A percentile compares a stretch with the other conserved stretches of the same genome.
Conservation (phyloP, 495 filamentous ascomycete genomes). For the Talaromyces thailandensis region DNA sequence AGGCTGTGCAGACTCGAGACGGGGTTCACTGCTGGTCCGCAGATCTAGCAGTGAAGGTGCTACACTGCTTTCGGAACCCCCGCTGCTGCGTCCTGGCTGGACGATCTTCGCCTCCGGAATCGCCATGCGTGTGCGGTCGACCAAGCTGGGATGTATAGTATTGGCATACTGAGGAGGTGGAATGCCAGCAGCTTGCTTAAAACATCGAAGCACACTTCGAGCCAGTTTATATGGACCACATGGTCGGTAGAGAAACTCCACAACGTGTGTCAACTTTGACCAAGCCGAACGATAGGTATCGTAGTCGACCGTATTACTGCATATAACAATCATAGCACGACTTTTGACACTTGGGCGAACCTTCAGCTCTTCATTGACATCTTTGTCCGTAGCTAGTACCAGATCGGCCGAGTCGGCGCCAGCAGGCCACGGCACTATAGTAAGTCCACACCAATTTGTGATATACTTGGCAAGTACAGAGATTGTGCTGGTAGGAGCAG, state of each 20-base stretch:
- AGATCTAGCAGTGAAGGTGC: not conserved
- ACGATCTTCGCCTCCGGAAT: not conserved
- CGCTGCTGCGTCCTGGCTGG: not conserved
- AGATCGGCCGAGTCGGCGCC: constrained; percentile 22
- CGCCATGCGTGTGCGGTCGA: not conserved
- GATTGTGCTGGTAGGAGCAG: constrained; percentile 9
- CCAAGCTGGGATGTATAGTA: not conserved
- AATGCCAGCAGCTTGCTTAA: constrained; percentile 14
- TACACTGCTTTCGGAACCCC: not conserved
- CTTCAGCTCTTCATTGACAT: constrained; percentile 16
- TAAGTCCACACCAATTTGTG: constrained; percentile 37
- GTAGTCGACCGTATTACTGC: constrained; percentile 26
- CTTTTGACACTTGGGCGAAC: constrained; percentile 2
- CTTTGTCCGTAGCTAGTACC: constrained; percentile 31
- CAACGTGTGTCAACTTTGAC: constrained; percentile 21
- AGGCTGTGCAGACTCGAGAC: not conserved
- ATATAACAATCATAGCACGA: constrained; percentile 29
- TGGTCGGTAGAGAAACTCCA: constrained; percentile 41
- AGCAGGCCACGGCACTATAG: constrained; percentile 27
- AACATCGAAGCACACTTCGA: constrained; percentile 35
- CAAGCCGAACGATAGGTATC: constrained; percentile 19
- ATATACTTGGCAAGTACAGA: constrained; percentile 18
- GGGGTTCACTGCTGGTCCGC: not conserved
- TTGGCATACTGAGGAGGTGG: constrained; percentile 9
- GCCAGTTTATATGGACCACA: constrained; percentile 59